phyloP scores from a whole-genome alignment of 2,329 filamentous ascomycete species.

The Colletotrichum cereale region DNA sequence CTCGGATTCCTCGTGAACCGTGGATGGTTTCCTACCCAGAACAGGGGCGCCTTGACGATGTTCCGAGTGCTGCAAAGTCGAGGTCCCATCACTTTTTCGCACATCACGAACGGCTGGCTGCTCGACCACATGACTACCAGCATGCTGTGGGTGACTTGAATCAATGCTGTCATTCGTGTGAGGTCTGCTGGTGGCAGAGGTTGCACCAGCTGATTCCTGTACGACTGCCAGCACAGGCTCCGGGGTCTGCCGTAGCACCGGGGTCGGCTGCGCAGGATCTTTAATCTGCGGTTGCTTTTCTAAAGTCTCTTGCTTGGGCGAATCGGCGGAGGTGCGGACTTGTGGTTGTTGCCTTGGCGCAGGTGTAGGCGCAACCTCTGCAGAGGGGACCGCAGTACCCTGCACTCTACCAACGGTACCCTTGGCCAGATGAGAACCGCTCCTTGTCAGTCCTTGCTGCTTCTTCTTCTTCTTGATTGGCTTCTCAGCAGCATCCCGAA shows the following conservation, averaged over 20 bases:
- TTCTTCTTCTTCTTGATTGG: slow-evolving; percentile 48
- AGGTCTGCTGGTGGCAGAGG: neutral
- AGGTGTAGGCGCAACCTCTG: slow-evolving; percentile 14
- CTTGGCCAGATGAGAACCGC: slow-evolving; percentile 61
- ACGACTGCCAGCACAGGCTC: neutral
- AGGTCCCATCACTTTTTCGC: slow-evolving; percentile 19
- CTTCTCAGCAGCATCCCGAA: slow-evolving; percentile 55
- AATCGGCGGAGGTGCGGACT: neutral
- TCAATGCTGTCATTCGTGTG: neutral
- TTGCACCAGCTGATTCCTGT: neutral
- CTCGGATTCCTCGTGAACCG: slow-evolving; percentile 61
- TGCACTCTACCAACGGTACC: slow-evolving; percentile 66
- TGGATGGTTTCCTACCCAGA: slow-evolving; percentile 56
- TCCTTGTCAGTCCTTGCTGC: slow-evolving; percentile 51
- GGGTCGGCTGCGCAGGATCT: neutral
- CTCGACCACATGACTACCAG: slow-evolving; percentile 1
- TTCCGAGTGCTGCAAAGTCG: slow-evolving; percentile 22
- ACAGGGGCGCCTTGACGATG: slow-evolving; percentile 22
- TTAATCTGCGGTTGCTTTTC: slow-evolving; percentile 1
- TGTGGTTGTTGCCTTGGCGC: slow-evolving; percentile 7
- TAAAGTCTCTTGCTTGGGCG: slow-evolving; percentile 12
- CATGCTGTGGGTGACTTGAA: neutral
- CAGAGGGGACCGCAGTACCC: slow-evolving; percentile 59
- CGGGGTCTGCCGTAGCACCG: neutral
- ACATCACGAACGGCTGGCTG: slow-evolving; percentile 19